Evolutionary conservation across 2,329 filamentous ascomycete genomes (phyloP), one percentile per base, ranked within the genome.

Genomic region (Beauveria bassiana): DNA sequence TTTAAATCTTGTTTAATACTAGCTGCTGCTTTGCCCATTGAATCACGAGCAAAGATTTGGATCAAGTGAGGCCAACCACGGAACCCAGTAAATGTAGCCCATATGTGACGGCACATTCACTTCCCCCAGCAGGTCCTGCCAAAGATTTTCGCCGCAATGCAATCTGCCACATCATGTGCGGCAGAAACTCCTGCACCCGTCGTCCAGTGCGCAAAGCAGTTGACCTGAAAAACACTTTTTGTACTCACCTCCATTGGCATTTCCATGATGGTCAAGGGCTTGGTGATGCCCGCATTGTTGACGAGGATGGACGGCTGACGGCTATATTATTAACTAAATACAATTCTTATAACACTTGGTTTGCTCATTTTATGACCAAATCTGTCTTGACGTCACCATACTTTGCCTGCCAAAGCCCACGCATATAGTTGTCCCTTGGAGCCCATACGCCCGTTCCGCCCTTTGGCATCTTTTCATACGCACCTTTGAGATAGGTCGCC

Each of bases 281-380:
- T 78, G 10, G 80, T 81, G 51, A 87, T 79, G 63, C 86, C 87
- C 5, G 87, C 87, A 68, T 89, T 90, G 75, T 89, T 89, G 75
- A 89, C 85, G 2, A 91, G 78, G 61, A 91, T 78, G 0, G 87
- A 88, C 0, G 88, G 87, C 54, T n/a, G n/a, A n/a, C n/a, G n/a
- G n/a, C n/a, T n/a, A n/a, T n/a, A n/a, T n/a, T n/a, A n/a, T n/a
- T n/a, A n/a, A n/a, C n/a, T n/a, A n/a, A n/a, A n/a, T n/a, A n/a
- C n/a, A n/a, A n/a, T n/a, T n/a, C n/a, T n/a, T n/a, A n/a, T n/a
- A n/a, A n/a, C n/a, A n/a, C n/a, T n/a, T n/a, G 12, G 34, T 12
- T 38, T 14, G 34, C 34, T 38, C 34, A 38, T 38, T 5, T 14
- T 38, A 38, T 14, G 0, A 38, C 1, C 34, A 38, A 38, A 38